Evolutionary conservation across 2,329 filamentous ascomycete genomes (phyloP), one percentile per base, ranked within the genome.

Genomic region (Exophiala viscosa): DNA sequence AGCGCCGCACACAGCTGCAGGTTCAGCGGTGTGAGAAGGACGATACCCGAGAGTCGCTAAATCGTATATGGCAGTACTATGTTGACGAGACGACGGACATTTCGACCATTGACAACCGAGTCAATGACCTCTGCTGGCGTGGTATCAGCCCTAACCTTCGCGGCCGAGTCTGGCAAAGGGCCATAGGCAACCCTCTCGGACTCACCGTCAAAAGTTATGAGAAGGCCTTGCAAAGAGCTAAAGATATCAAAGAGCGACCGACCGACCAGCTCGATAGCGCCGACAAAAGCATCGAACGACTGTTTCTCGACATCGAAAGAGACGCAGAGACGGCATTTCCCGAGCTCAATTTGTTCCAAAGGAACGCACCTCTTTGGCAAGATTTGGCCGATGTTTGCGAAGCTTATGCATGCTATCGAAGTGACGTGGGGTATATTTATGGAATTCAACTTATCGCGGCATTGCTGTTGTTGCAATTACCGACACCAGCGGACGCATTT

Each of bases 41-140:
- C 60, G 71, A 77, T 63, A 75, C 72, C 3, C 73, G 76, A 38
- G 76, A 77, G 49, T 74, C 79, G 32, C 72, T 80, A 18, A 75
- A 81, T 54, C 74, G 77, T 45, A 81, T 84, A 55, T 85, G 82
- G 82, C 78, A 83, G 53, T 78, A 80, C 56, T 75, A 82, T 46
- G 76, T 85, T 2, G 72, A 81, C 36, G 81, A 81, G 2, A 77
- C 83, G 51, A 85, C 81, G 78, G 75, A 79, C 39, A 68, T 72
- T 1, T 77, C 77, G 28, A 73, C 83, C 58, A 68, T 72, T 4
- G 76, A 82, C 59, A 74, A 74, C 17, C 72, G 77, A 5, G 81
- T 77, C 2, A 74, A 82, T 20, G 80, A 84, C 64, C 74, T 85
- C 33, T 85, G 82, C 80, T 85, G 82, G 82, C 76, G 80, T 54